Percentiles rank a stretch among this genome's conserved stretches.
phyloP scores from a whole-genome alignment of 1,284 basidiomycete genomes.

The Tetrapyrgos nigripes region DNA sequence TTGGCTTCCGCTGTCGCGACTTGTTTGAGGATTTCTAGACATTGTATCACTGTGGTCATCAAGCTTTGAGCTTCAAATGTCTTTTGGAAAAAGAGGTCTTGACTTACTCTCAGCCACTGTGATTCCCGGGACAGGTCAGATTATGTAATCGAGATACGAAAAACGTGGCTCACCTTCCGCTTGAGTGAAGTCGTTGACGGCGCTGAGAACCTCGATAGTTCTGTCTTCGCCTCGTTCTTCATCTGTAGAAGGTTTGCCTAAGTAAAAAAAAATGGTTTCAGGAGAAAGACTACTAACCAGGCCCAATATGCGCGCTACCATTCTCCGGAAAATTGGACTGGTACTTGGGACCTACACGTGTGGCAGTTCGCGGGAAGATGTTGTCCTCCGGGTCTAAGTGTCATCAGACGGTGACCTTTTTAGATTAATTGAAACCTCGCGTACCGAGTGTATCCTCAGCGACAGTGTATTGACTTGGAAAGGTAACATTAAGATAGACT shows the following conservation, averaged over 20 bases:
- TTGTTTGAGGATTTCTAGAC: too few relatives aligned
- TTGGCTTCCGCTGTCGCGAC: too few relatives aligned
- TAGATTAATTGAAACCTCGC: constrained; percentile 22
- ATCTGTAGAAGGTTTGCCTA: constrained; percentile 8
- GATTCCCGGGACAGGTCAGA: constrained; percentile 21
- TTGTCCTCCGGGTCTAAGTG: constrained; percentile 87
- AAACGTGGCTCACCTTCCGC: constrained; percentile 61
- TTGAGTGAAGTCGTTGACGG: constrained; percentile 64
- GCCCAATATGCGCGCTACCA: constrained; percentile 41
- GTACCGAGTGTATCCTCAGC: constrained; percentile 90
- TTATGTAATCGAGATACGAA: constrained; percentile 25
- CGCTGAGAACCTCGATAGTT: constrained; percentile 75
- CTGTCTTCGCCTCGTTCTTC: constrained; percentile 78
- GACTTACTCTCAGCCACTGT: constrained; percentile 57
- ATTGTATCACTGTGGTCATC: background rate
- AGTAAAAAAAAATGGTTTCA: background rate
- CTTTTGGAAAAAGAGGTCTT: background rate
- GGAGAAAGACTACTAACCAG: constrained; percentile 40
- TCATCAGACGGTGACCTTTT: constrained; percentile 18
- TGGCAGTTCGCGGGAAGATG: constrained; percentile 92
- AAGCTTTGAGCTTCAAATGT: background rate
- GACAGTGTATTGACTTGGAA: constrained; percentile 80
- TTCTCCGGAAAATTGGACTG: constrained; percentile 71
- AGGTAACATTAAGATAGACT: constrained; percentile 17
- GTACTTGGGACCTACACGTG: constrained; percentile 86